Percentiles rank a stretch among this genome's conserved stretches.
These are phyloP conservation scores for Trichophyton benhamiae DNA, from an alignment of 2,329 filamentous ascomycete genomes.

Conservation along the genomic window DNA sequence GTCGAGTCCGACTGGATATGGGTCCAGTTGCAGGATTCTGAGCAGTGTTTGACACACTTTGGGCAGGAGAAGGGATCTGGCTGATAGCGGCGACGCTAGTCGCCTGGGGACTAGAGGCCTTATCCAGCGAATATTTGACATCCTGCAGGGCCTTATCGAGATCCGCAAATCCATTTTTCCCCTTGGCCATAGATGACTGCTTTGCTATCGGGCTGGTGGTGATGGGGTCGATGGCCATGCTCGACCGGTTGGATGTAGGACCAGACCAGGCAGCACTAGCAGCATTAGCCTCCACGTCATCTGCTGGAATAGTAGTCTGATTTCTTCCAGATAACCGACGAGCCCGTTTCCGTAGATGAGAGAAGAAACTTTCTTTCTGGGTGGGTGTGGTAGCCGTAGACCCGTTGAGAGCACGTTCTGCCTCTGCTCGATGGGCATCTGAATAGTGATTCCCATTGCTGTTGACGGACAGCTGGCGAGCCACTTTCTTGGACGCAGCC, in stretches of 20 bases:
- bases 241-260: slow-evolving; percentile 79
- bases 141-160: slow-evolving; percentile 50
- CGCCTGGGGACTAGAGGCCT: slow-evolving; percentile 15
- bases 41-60: slow-evolving; percentile 18
- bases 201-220: slow-evolving; percentile 23
- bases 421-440: slow-evolving; percentile 78
- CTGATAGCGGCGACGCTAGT: slow-evolving; percentile 13
- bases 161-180: slow-evolving; percentile 44
- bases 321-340: slow-evolving; percentile 85
- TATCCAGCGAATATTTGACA: slow-evolving; percentile 47
- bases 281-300: slow-evolving; percentile 85
- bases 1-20: slow-evolving; percentile 66
- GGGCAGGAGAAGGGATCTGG: slow-evolving; percentile 24
- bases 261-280: slow-evolving; percentile 82
- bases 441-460: slow-evolving; percentile 89
- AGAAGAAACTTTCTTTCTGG: slow-evolving; percentile 88
- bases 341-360: slow-evolving; percentile 85
- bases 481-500: slow-evolving; percentile 76
- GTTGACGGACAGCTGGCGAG: slow-evolving; percentile 80
- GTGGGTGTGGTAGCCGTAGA: slow-evolving; percentile 65
- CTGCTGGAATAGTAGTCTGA: slow-evolving; percentile 66
- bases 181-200: slow-evolving; percentile 33
- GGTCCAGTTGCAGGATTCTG: slow-evolving; percentile 31
- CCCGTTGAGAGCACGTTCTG: slow-evolving; percentile 79
- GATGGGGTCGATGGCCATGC: slow-evolving; percentile 59